A percentile compares a stretch with the other conserved stretches of the same genome.
Evolutionary conservation across 192 early-diverging fungal species (phyloP).

Genomic region (Endogone sp.): DNA sequence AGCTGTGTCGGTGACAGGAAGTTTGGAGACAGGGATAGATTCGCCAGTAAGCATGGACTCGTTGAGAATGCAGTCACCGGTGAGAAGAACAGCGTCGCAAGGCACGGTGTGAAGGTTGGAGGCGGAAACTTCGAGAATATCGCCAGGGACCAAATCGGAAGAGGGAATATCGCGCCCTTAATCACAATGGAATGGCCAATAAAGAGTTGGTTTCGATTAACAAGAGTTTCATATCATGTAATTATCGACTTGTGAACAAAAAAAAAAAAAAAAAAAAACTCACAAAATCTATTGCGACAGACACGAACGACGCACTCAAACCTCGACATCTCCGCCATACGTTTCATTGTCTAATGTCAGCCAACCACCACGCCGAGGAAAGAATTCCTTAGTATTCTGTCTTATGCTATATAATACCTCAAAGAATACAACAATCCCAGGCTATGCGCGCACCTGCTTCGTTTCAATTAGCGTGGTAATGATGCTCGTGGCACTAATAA

Average conservation of each 20-base stretch:
- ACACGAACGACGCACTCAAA: constrained; percentile 79
- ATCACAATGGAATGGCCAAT: neutral
- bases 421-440: too few relatives aligned
- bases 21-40: constrained; percentile 91
- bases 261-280: constrained; percentile 11
- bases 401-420: too few relatives aligned
- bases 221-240: constrained; percentile 19
- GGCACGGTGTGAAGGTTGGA: constrained; percentile 66
- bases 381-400: constrained; percentile 31
- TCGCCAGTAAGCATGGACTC: constrained; percentile 99
- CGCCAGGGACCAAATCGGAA: constrained; percentile 88
- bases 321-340: constrained; percentile 82
- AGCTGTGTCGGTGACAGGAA: constrained; percentile 63
- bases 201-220: constrained; percentile 46
- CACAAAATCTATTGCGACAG: constrained; percentile 60
- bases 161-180: constrained; percentile 21
- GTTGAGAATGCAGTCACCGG: constrained; percentile 96
- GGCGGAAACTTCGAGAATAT: constrained; percentile 81
- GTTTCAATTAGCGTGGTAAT: constrained; percentile 78
- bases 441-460: constrained; percentile 37
- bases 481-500: constrained; percentile 80
- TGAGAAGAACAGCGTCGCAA: constrained; percentile 89
- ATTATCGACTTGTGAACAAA: neutral
- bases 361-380: neutral
- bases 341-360: constrained; percentile 53